Percentiles rank a stretch among this genome's conserved stretches.
Conservation (phyloP, 257 asterid genomes). For the Nicotiana tomentosiformis region DNA sequence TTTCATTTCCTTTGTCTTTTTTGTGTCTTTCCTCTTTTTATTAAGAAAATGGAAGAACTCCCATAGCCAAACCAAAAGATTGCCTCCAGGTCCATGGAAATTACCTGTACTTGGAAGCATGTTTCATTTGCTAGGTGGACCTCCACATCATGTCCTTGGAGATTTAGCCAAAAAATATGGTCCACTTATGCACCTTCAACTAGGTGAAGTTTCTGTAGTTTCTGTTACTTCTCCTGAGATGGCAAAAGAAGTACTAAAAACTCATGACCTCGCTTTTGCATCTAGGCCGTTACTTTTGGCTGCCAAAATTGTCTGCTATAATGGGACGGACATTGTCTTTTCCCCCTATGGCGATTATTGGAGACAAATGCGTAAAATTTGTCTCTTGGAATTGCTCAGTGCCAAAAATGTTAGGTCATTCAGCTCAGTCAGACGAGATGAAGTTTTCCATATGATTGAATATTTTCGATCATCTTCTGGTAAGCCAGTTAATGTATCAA, state of each 20-base stretch:
- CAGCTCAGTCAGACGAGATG: not conserved
- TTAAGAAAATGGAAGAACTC: not conserved
- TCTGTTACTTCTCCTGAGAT: not conserved
- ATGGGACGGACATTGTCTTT: not conserved
- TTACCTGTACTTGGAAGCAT: not conserved
- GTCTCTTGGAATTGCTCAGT: conserved; percentile 16
- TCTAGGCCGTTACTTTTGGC: not conserved
- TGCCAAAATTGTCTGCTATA: not conserved
- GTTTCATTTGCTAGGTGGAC: not conserved
- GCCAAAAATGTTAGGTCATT: conserved; percentile 17
- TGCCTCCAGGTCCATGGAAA: conserved; percentile 38
- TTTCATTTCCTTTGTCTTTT: not conserved
- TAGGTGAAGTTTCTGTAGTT: not conserved
- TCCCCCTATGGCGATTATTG: not conserved
- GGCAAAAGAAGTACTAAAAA: not conserved
- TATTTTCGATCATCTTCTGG: not conserved
- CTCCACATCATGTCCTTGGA: not conserved
- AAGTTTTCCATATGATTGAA: not conserved
- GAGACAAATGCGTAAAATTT: conserved; percentile 23
- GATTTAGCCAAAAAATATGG: conserved; percentile 23
- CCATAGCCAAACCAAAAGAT: not conserved
- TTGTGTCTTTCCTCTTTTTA: not conserved
- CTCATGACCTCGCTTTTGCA: not conserved
- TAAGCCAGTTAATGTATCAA: not conserved
- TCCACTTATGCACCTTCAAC: conserved; percentile 17